These are phyloP conservation scores for Grosmannia huntii DNA, from an alignment of 2,329 filamentous ascomycete genomes.

Conservation along the genomic window DNA sequence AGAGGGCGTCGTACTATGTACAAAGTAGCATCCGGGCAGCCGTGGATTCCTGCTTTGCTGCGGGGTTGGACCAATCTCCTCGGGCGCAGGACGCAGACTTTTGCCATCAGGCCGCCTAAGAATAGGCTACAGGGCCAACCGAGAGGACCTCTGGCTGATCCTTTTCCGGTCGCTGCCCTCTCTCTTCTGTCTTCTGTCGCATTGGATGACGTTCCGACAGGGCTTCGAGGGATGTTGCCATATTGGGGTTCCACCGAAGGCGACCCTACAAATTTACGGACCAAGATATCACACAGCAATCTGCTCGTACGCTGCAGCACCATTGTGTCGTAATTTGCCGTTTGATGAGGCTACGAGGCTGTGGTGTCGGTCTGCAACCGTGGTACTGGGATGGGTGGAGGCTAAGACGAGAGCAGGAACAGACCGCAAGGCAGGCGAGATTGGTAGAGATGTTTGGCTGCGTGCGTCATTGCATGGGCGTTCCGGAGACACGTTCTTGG, in stretches of 20 bases:
- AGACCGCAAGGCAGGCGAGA: not conserved
- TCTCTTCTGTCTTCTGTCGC: not conserved
- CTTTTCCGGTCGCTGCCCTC: not conserved
- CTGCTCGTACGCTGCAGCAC: not conserved
- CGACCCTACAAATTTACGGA: not conserved
- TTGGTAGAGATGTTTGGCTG: no score
- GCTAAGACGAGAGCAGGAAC: not conserved
- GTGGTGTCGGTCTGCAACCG: not conserved
- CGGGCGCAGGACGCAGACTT: not conserved
- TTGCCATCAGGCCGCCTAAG: not conserved
- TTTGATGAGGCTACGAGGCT: slow-evolving; percentile 6
- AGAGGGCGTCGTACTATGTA: no score
- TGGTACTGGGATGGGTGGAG: not conserved
- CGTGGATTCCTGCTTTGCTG: not conserved
- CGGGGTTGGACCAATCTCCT: not conserved
- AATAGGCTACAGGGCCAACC: not conserved
- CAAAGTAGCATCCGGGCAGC: not conserved
- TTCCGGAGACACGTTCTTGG: no score
- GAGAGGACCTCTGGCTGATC: not conserved
- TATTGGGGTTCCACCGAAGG: not conserved
- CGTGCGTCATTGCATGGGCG: no score
- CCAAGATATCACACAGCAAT: not conserved
- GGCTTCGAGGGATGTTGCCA: not conserved
- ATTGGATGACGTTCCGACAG: not conserved
- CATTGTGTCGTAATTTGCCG: slow-evolving; percentile 1